Percentiles rank a stretch among this genome's conserved stretches.
Evolutionary conservation across 2,329 filamentous ascomycete genomes (phyloP).

Genomic region (Pezicula carpinea): DNA sequence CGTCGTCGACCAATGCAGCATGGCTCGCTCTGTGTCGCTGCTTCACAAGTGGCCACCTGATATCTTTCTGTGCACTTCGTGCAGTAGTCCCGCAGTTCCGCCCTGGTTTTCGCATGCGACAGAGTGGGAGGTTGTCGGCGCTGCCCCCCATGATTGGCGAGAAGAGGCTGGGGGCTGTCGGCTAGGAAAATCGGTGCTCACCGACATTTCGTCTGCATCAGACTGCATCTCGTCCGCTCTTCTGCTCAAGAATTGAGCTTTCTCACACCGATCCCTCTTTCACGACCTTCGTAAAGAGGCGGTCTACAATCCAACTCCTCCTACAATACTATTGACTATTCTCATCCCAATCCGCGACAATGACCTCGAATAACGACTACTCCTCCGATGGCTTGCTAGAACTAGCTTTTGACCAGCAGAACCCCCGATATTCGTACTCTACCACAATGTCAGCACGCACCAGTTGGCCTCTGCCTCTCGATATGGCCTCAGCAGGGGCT

Average conservation of each 20-base stretch:
- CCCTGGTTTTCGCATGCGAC: neutral
- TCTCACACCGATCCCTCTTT: conserved; percentile 27
- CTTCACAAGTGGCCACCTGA: neutral
- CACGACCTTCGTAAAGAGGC: conserved; percentile 27
- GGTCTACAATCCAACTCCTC: conserved; percentile 28
- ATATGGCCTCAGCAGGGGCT: conserved; percentile 26
- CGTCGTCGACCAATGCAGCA: neutral
- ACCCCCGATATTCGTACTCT: conserved; percentile 47
- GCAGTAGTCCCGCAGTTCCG: neutral
- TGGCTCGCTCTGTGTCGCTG: neutral
- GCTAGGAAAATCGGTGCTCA: neutral
- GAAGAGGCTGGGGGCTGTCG: neutral
- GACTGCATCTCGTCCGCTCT: conserved; percentile 10
- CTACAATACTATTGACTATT: conserved; percentile 43
- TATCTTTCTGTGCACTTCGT: neutral
- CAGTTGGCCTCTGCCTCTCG: conserved; percentile 29
- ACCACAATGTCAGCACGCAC: conserved; percentile 33
- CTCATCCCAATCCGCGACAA: conserved; percentile 32
- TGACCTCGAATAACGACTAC: conserved; percentile 54
- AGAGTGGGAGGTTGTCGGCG: neutral
- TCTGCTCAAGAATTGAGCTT: conserved; percentile 16
- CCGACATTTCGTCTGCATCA: neutral
- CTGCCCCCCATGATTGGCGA: neutral
- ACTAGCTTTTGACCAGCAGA: conserved; percentile 54
- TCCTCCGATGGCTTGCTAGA: conserved; percentile 59